A percentile compares a stretch with the other conserved stretches of the same genome.
Conservation (phyloP, 345 rosid genomes). For the Lepidium aucheri region DNA sequence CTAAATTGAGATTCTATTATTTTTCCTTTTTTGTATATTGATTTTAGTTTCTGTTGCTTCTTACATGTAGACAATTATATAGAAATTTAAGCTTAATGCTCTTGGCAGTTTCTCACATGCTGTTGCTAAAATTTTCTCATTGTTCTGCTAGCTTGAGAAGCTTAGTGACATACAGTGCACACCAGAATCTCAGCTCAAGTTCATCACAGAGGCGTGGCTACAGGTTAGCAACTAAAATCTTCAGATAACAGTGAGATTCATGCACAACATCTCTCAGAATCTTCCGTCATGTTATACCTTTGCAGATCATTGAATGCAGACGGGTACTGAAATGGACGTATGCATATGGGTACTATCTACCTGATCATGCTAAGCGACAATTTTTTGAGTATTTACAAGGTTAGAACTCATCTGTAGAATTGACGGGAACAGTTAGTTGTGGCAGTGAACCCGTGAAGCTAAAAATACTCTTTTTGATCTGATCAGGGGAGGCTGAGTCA, state of each 20-base stretch:
- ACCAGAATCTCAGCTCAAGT: conserved; percentile 76
- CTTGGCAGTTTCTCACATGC: conserved; percentile 1
- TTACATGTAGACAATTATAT: background rate
- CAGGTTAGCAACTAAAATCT: conserved; percentile 40
- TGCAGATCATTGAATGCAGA: conserved; percentile 72
- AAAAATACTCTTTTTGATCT: conserved; percentile 11
- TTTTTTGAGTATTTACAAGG: conserved; percentile 92
- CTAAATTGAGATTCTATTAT: background rate
- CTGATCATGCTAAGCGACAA: conserved; percentile 48
- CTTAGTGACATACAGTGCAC: conserved; percentile 60
- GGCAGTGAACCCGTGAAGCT: background rate
- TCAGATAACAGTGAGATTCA: background rate
- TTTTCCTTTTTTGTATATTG: background rate
- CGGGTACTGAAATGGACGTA: conserved; percentile 92
- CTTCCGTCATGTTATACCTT: background rate
- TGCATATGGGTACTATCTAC: conserved; percentile 79
- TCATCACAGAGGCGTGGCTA: conserved; percentile 81
- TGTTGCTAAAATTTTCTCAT: conserved; percentile 20
- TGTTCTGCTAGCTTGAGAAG: conserved; percentile 41
- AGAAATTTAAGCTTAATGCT: background rate
- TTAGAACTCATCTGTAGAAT: conserved; percentile 12
- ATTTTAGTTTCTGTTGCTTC: background rate
- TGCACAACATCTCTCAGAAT: background rate
- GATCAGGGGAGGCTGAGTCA: conserved; percentile 34
- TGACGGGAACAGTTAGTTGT: background rate